Conservation (phyloP, 164 flowering plant species). For the Sextonia rubra region DNA sequence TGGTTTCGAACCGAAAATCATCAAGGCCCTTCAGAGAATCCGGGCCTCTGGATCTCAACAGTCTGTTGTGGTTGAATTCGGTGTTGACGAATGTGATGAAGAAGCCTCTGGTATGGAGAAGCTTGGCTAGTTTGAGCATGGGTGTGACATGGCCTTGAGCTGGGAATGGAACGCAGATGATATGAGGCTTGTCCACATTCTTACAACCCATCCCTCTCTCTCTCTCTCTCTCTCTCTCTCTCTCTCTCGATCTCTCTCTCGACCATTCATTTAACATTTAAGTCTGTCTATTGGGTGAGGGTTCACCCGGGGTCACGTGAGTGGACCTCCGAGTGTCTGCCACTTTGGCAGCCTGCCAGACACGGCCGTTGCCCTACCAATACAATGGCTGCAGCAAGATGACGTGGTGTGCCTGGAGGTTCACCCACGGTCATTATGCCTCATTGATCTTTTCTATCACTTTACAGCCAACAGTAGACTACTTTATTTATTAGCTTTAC, state of each 20-base stretch:
- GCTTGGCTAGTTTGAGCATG: conserved; percentile 26
- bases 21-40: conserved; percentile 27
- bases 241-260: not conserved
- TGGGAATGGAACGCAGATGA: conserved; percentile 26
- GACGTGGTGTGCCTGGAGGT: too few species aligned
- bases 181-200: conserved; percentile 18
- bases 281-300: too few species aligned
- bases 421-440: too few species aligned
- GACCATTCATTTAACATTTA: not conserved
- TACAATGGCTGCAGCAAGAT: too few species aligned
- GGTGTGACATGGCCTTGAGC: conserved; percentile 38
- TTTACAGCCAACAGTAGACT: not conserved
- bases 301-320: too few species aligned
- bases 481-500: too few species aligned
- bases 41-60: conserved; percentile 41
- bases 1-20: conserved; percentile 46
- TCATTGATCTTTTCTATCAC: too few species aligned
- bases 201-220: conserved; percentile 11
- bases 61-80: conserved; percentile 49
- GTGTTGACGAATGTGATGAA: conserved; percentile 50
- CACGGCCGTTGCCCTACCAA: too few species aligned
- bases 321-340: too few species aligned
- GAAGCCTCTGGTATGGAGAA: conserved; percentile 32
- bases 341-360: too few species aligned
- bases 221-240: not conserved